Evolutionary conservation across 148 eudicot species (phyloP).

Genomic region (Heliamphora exappendiculata): DNA sequence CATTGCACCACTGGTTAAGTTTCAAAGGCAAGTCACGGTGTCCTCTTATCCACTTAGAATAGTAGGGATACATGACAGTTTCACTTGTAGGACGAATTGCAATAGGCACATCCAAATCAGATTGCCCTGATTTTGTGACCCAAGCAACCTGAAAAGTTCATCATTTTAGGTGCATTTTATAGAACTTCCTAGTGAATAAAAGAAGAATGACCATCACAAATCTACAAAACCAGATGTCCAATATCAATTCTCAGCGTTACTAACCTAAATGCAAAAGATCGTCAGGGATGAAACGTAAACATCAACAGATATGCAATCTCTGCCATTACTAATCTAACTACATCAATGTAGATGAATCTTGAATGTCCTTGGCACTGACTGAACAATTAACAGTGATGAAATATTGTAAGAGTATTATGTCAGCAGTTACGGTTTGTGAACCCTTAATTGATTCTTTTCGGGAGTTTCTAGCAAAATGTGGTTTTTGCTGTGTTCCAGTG

Average conservation of each 20-base stretch:
- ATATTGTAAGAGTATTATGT: too few relatives aligned
- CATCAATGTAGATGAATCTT: too few relatives aligned
- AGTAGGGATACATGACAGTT: conserved; percentile 98
- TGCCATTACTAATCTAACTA: background rate
- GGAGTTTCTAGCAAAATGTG: too few relatives aligned
- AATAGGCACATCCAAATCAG: conserved; percentile 84
- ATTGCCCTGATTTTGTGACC: conserved; percentile 92
- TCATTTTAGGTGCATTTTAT: background rate
- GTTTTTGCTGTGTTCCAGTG: too few relatives aligned
- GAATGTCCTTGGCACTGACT: too few relatives aligned
- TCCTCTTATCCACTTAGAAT: conserved; percentile 96
- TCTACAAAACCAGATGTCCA: background rate
- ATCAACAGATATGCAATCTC: background rate
- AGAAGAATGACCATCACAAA: background rate
- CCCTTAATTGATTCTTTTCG: too few relatives aligned
- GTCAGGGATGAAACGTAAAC: background rate
- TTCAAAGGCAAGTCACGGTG: conserved; percentile 92
- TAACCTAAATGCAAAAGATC: background rate
- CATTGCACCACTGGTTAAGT: conserved; percentile 98
- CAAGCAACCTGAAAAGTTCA: conserved; percentile 71
- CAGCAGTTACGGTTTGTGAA: too few relatives aligned
- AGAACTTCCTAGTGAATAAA: background rate
- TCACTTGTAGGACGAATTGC: conserved; percentile 99
- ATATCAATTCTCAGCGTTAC: background rate
- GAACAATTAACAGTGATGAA: too few relatives aligned